Evolutionary conservation across 2,329 filamentous ascomycete genomes (phyloP), one percentile per base, ranked within the genome.

Genomic region (Ceratocystis cubensis): DNA sequence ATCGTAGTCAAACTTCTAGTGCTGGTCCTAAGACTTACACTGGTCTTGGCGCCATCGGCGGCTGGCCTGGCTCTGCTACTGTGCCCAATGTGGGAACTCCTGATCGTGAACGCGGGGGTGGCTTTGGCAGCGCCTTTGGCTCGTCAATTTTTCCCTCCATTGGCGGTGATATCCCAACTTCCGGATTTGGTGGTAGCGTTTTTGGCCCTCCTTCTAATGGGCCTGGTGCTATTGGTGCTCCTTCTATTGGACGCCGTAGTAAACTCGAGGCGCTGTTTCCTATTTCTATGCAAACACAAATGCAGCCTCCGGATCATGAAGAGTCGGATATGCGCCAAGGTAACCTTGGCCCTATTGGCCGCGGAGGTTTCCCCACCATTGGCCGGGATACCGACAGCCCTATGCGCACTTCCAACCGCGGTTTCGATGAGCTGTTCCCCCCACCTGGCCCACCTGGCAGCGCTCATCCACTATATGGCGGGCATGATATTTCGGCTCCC

Each of bases 1-100:
- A 97, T 73, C 87, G 93, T 22, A 96, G 92, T 74, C 91, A 96
- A 75, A 96, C 90, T 0, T 96, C 92, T 0, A 96, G 92, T 72
- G 88, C 88, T 20, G 89, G 90, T 13, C 85, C 88, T 56, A 89
- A 91, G 71, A 86, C 82, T 8, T 96, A 90, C 70, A 80, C 86
- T 13, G 76, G 79, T 10, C 73, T 90, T 5, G 82, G 81, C 61
- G 83, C 82, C 30, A 76, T 90, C 46, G 80, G 81, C 1, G 85
- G 86, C 64, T 88, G 87, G 77, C 79, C 84, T 65, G 80, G 81
- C 20, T 78, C 84, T 65, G 78, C 84, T 64, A 77, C 79, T 20
- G 80, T 73, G 0, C 74, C 84, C 46, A 84, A 86, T 70, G 80
- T 84, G 50, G 82, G 84, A 68, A 88, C 85, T 1, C 87, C 88